Conservation (phyloP, 2,329 filamentous ascomycete genomes). For the Colletotrichum higginsianum region DNA sequence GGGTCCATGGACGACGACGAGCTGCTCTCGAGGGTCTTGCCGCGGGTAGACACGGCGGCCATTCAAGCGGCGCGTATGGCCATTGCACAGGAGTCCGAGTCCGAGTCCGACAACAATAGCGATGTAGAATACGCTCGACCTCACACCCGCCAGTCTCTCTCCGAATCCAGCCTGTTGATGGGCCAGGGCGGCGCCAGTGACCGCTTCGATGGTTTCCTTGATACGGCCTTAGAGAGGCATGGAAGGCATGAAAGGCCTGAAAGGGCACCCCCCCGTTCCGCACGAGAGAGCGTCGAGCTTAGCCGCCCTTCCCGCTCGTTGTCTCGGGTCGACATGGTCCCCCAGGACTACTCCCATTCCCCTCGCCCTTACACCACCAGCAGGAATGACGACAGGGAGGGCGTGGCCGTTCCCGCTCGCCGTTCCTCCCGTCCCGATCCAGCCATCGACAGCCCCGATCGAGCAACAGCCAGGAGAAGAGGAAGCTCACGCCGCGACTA, state of each 20-base stretch:
- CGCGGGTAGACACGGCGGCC: constrained; percentile 26
- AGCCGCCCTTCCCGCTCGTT: constrained; percentile 5
- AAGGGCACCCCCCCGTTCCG: constrained; percentile 1
- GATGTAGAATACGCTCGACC: constrained; percentile 14
- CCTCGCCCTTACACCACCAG: neutral
- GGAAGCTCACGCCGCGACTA: constrained; percentile 9
- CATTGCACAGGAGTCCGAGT: constrained; percentile 12
- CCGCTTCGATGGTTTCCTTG: constrained; percentile 2
- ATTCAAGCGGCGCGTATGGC: constrained; percentile 16
- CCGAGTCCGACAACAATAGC: constrained; percentile 22
- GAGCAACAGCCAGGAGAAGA: neutral
- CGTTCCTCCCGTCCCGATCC: constrained; percentile 29
- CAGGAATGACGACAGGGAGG: constrained; percentile 11
- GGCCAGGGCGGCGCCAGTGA: neutral
- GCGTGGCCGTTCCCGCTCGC: constrained; percentile 1
- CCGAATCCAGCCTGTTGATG: constrained; percentile 17
- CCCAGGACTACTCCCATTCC: constrained; percentile 8
- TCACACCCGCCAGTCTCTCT: constrained; percentile 10
- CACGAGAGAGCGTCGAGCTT: constrained; percentile 11
- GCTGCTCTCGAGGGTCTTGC: constrained; percentile 26
- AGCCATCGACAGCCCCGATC: constrained; percentile 11
- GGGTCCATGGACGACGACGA: constrained; percentile 33
- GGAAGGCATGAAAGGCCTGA: neutral
- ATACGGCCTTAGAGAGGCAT: neutral
- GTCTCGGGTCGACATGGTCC: constrained; percentile 21